Evolutionary conservation across 495 filamentous ascomycete species (phyloP).

Genomic region (Collariella sp.): DNA sequence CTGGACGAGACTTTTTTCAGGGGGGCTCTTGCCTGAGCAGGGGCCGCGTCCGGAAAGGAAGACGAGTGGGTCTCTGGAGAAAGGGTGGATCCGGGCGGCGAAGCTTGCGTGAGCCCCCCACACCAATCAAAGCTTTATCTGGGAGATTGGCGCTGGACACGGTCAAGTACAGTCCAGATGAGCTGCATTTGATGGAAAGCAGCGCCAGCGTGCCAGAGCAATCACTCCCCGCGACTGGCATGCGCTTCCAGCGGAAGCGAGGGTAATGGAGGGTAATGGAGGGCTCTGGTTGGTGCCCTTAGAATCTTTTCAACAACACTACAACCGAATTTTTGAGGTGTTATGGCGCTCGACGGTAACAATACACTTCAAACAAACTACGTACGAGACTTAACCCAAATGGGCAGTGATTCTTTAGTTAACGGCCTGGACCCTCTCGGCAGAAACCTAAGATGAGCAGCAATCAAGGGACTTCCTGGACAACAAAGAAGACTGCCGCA

Average conservation of each 20-base stretch:
- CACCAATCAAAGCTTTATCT: constrained; percentile 17
- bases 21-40: neutral
- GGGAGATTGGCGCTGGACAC: constrained; percentile 24
- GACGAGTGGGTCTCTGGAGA: neutral
- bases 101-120: neutral
- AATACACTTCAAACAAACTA: too few relatives aligned
- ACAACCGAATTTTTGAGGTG: too few relatives aligned
- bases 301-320: too few relatives aligned
- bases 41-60: neutral
- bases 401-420: too few relatives aligned
- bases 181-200: neutral
- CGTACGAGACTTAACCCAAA: too few relatives aligned
- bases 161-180: neutral
- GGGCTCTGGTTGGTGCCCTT: too few relatives aligned
- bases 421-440: too few relatives aligned
- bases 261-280: too few relatives aligned
- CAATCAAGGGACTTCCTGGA: too few relatives aligned
- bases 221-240: neutral
- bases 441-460: too few relatives aligned
- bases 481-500: too few relatives aligned
- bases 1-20: constrained; percentile 13
- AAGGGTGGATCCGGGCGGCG: neutral
- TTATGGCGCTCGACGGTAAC: too few relatives aligned
- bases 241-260: neutral
- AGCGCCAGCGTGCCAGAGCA: neutral